Conservation (phyloP, 2,329 filamentous ascomycete species). For the Fusarium lyarnte region DNA sequence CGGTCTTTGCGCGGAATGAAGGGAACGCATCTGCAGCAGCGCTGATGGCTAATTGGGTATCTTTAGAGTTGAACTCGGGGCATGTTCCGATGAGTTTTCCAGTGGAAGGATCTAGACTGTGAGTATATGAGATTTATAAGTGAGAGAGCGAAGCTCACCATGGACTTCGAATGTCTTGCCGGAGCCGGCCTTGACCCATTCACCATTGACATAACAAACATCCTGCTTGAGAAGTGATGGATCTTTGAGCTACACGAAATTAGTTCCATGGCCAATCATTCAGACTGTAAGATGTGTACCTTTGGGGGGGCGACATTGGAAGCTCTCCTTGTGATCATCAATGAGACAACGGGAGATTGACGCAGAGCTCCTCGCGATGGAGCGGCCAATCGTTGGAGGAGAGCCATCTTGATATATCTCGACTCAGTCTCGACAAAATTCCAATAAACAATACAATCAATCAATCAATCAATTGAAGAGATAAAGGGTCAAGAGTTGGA, state of each 20-base stretch:
- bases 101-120: constrained; percentile 76
- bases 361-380: constrained; percentile 43
- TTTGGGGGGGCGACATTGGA: constrained; percentile 59
- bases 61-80: constrained; percentile 82
- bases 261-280: not conserved
- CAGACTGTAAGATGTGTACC: constrained; percentile 42
- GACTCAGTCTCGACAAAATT: not conserved
- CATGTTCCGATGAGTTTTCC: constrained; percentile 82
- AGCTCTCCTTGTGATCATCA: constrained; percentile 50
- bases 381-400: constrained; percentile 46
- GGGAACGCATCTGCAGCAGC: constrained; percentile 83
- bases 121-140: not conserved
- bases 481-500: not conserved
- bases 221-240: constrained; percentile 85
- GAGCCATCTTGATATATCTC: constrained; percentile 39
- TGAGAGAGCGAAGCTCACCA: constrained; percentile 55
- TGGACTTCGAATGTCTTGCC: constrained; percentile 92
- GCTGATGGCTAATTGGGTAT: constrained; percentile 82
- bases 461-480: not conserved
- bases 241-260: constrained; percentile 71
- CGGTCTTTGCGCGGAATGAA: constrained; percentile 75
- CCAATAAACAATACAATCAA: not conserved
- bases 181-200: constrained; percentile 87
- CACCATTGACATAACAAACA: constrained; percentile 86
- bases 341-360: constrained; percentile 43